Evolutionary conservation across 176 grass and related monocot genomes (phyloP), one percentile per base, ranked within the genome.

Genomic region (Pharus latifolius): DNA sequence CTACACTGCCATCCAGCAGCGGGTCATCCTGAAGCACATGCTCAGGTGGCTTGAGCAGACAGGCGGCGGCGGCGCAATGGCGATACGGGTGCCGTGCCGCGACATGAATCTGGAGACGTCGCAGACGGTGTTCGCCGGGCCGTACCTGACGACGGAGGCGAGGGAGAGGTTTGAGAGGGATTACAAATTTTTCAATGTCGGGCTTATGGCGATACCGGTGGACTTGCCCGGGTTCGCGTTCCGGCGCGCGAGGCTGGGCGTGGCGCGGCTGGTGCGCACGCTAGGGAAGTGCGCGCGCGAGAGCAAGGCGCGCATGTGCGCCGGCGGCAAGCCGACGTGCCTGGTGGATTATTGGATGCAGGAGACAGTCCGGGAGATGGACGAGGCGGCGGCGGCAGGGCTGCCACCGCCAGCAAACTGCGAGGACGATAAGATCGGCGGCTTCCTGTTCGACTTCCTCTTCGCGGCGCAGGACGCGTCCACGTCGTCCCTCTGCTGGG

Each of bases 401-500:
- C 60, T 27, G 5, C 27, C 57, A 0, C 66, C 51, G 6, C 92
- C 76, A 16, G 58, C 63, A 28, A 63, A 88, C 78, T 66, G 67
- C 34, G 8, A 10, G n/a, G 93, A 92, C 73, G 65, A 74, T 40
- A 70, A 97, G 56, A 46, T 97, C 4, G 89, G 89, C 3, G 78
- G 75, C 19, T 76, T 80, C 56, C 46, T 92, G 16, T 97, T 97
- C 65, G 93, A 87, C 77, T 92, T 96, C 80, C 81, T 96, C 17
- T 96, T 96, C 75, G 92, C 92, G 3, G 82, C 92, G 50, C 92
- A 96, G 82, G 92, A 96, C 81, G 92, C 92, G 51, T 92, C 85
- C 27, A 96, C 92, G 8, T 96, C 88, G 3, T 96, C 88, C 0
- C 88, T 96, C 5, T 86, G 87, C 69, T 90, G 88, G 88, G 93